Conservation (phyloP, 2,329 filamentous ascomycete genomes). For the Ophiosphaerella narmari region DNA sequence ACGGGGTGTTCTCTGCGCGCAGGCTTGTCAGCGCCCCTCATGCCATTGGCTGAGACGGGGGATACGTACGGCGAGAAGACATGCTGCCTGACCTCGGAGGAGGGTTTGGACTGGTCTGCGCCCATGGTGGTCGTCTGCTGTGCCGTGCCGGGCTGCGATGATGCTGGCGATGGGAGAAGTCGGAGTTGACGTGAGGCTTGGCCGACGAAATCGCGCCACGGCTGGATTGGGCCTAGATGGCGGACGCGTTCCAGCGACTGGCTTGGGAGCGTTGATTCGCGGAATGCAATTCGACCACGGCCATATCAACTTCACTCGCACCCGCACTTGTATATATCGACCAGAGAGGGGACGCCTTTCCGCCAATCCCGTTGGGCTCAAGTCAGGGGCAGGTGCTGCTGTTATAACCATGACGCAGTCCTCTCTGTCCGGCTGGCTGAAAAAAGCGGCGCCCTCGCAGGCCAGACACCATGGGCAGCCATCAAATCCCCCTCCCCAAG, state of each 20-base stretch:
- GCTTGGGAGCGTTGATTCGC: slow-evolving; percentile 16
- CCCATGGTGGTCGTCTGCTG: slow-evolving; percentile 57
- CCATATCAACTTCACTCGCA: background rate
- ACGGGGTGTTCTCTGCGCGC: slow-evolving; percentile 62
- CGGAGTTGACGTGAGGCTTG: slow-evolving; percentile 30
- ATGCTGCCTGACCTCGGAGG: slow-evolving; percentile 60
- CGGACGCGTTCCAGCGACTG: slow-evolving; percentile 21
- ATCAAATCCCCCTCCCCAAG: slow-evolving; percentile 9
- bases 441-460: slow-evolving; percentile 44
- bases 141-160: slow-evolving; percentile 30
- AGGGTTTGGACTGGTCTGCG: slow-evolving; percentile 65
- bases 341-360: too few species aligned
- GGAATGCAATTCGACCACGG: slow-evolving; percentile 13
- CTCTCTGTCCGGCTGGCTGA: slow-evolving; percentile 54
- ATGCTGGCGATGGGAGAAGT: slow-evolving; percentile 34
- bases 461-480: slow-evolving; percentile 29
- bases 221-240: slow-evolving; percentile 12
- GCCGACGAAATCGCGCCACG: slow-evolving; percentile 30
- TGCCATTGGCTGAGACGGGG: slow-evolving; percentile 26
- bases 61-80: slow-evolving; percentile 63
- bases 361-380: too few species aligned
- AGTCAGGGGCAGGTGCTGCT: too few species aligned
- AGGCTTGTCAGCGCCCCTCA: slow-evolving; percentile 38
- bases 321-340: background rate
- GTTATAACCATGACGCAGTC: slow-evolving; percentile 48